Evolutionary conservation across 495 filamentous ascomycete species (phyloP).

Genomic region (Hyaloscypha finlandica): DNA sequence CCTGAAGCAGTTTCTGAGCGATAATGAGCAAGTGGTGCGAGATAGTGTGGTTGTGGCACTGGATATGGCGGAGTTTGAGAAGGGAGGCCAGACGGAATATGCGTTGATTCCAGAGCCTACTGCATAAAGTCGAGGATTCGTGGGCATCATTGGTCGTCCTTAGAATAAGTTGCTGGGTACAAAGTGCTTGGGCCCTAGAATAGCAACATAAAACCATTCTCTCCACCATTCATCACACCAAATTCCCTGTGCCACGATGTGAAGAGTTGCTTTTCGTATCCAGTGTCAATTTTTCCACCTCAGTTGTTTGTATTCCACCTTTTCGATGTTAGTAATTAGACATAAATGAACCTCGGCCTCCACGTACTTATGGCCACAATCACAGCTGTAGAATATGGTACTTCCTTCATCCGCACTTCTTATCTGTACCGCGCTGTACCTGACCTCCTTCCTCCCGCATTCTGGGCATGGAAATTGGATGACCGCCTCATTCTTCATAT

Average conservation of each 20-base stretch:
- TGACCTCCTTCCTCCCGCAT: slow-evolving; percentile 82
- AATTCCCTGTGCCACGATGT: not conserved
- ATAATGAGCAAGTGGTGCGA: slow-evolving; percentile 88
- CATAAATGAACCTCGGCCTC: slow-evolving; percentile 14
- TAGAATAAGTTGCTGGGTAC: slow-evolving; percentile 29
- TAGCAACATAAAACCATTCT: not conserved
- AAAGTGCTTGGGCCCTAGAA: slow-evolving; percentile 35
- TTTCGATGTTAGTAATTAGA: slow-evolving; percentile 33
- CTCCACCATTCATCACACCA: not conserved
- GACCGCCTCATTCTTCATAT: slow-evolving; percentile 74
- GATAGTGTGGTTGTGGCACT: slow-evolving; percentile 94
- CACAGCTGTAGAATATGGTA: slow-evolving; percentile 85
- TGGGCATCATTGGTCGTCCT: slow-evolving; percentile 3
- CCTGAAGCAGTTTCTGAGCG: slow-evolving; percentile 80
- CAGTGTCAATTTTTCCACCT: not conserved
- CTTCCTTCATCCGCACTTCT: slow-evolving; percentile 93
- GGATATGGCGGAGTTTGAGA: slow-evolving; percentile 98
- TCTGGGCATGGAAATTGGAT: slow-evolving; percentile 71
- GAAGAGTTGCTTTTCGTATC: not conserved
- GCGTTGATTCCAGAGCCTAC: slow-evolving; percentile 72
- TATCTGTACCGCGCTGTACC: slow-evolving; percentile 81
- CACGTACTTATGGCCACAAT: slow-evolving; percentile 80
- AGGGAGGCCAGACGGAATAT: slow-evolving; percentile 85
- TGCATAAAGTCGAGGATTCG: slow-evolving; percentile 16
- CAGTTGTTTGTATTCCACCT: slow-evolving; percentile 67